Evolutionary conservation across 2,329 filamentous ascomycete genomes (phyloP).

Genomic region (Bipolaris sorokiniana): DNA sequence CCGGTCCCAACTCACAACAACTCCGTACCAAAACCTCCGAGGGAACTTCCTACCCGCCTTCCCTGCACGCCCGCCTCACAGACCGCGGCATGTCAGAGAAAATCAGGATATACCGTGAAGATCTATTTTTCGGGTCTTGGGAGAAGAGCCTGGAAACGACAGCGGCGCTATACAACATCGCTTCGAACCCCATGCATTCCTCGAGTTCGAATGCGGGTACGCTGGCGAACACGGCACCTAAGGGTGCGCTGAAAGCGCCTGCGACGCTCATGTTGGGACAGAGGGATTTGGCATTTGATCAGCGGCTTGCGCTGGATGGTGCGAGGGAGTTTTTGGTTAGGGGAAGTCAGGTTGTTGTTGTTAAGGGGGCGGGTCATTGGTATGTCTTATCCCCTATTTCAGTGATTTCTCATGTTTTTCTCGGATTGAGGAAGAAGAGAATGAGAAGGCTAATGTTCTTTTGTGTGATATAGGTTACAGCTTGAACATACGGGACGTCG

Average conservation of each 20-base stretch:
- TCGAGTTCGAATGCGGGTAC: constrained; percentile 31
- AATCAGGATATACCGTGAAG: constrained; percentile 62
- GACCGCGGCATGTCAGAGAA: constrained; percentile 59
- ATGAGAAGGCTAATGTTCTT: too few relatives aligned
- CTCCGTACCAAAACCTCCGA: constrained; percentile 31
- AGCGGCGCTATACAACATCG: constrained; percentile 55
- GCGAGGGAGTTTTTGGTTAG: constrained; percentile 58
- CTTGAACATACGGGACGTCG: constrained; percentile 54
- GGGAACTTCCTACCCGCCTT: constrained; percentile 48
- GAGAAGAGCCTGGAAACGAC: constrained; percentile 59
- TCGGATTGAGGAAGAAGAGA: too few relatives aligned
- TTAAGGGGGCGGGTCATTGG: constrained; percentile 62
- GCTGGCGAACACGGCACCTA: constrained; percentile 53
- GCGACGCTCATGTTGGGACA: constrained; percentile 62
- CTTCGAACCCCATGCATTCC: constrained; percentile 17
- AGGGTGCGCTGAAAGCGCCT: constrained; percentile 58
- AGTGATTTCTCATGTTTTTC: too few relatives aligned
- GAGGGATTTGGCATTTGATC: constrained; percentile 59
- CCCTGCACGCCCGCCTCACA: constrained; percentile 48
- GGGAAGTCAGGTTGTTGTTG: constrained; percentile 58
- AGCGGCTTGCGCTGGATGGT: constrained; percentile 58
- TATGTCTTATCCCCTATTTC: too few relatives aligned
- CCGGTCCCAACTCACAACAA: constrained; percentile 58
- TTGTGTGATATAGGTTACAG: constrained; percentile 47
- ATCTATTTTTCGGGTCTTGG: constrained; percentile 55